Evolutionary conservation across 495 filamentous ascomycete genomes (phyloP), one percentile per base, ranked within the genome.

Genomic region (Hyphodiscus hymeniophilus): DNA sequence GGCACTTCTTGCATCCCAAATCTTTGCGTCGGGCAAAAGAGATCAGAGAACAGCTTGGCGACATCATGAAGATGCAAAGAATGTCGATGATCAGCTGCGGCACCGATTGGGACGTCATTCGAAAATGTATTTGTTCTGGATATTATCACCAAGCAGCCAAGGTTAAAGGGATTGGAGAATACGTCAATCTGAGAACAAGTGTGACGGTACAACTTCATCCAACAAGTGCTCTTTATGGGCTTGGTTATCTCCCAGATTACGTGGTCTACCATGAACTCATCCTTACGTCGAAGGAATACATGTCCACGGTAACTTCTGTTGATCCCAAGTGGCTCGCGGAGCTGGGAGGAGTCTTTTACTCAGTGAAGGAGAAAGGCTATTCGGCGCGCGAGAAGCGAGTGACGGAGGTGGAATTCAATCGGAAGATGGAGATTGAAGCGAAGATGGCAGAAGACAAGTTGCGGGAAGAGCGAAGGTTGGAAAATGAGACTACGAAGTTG

Each of bases 101-200:
- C 20, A 95, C 89, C 12, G 94, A 97, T 66, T 96, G 94, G 87
- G 94, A 99, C 57, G 67, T 89, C 10, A 86, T 96, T 54, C 80
- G 94, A 42, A 91, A 94, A 66, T 96, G 92, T 61, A 95, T 99
- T 52, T 97, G 94, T 67, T 89, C 85, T 0, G 94, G 94, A 7
- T 99, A 91, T 66, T 99, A 95, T 63, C 92, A 97, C 56, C 94
- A 99, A 66, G 91, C 94, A n/a, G 94, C 94, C 8, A 87, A 88
- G 52, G 89, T 92, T 28, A 95, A 94, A 68, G 94, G 94, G 1
- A 87, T 96, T 42, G 92, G 90, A 43, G 94, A 97, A 67, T 99
- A 96, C 64, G 81, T 94, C 70, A 99, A 97, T 64, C 72, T 99
- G 22, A 80, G 94, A 38, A 99, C 94, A 0, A 89, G 83, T 53